Percentiles rank a stretch among this genome's conserved stretches.
These are phyloP conservation scores for Pisolithus albus DNA, from an alignment of 768 basidiomycete genomes.

Conservation along the genomic window DNA sequence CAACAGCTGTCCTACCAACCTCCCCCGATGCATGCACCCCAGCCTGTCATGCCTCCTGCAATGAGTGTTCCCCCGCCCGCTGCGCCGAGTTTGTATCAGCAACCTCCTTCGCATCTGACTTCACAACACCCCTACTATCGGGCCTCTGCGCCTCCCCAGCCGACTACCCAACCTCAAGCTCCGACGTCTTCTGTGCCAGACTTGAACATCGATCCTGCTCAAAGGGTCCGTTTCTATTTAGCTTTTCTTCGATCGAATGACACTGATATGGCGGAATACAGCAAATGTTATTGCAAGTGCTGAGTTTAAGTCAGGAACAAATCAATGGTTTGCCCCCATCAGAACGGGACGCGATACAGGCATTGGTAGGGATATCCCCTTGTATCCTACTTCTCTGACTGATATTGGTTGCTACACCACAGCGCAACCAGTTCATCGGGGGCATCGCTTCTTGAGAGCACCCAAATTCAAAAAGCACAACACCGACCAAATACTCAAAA, in stretches of 20 bases:
- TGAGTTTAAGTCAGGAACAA: conserved; percentile 75
- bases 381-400: conserved; percentile 9
- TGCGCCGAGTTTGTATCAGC: conserved; percentile 23
- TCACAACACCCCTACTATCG: conserved; percentile 27
- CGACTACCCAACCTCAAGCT: conserved; percentile 24
- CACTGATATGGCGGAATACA: conserved; percentile 25
- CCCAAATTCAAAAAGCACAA: too few relatives aligned
- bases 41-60: conserved; percentile 27
- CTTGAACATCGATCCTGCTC: conserved; percentile 39
- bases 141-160: conserved; percentile 25
- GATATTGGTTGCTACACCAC: not conserved
- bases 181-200: conserved; percentile 31
- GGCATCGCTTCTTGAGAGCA: conserved; percentile 9
- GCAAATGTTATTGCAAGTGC: conserved; percentile 84
- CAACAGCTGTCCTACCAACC: conserved; percentile 28
- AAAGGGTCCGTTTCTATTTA: conserved; percentile 34
- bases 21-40: conserved; percentile 27
- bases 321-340: conserved; percentile 73
- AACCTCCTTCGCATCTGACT: conserved; percentile 24
- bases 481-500: too few relatives aligned
- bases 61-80: conserved; percentile 26
- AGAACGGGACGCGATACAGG: conserved; percentile 74
- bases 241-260: conserved; percentile 10
- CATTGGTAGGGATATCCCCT: conserved; percentile 53
- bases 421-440: conserved; percentile 32